Percentiles rank a stretch among this genome's conserved stretches.
These are phyloP conservation scores for Colletotrichum brevisporum DNA, from an alignment of 2,329 filamentous ascomycete genomes.

Conservation along the genomic window DNA sequence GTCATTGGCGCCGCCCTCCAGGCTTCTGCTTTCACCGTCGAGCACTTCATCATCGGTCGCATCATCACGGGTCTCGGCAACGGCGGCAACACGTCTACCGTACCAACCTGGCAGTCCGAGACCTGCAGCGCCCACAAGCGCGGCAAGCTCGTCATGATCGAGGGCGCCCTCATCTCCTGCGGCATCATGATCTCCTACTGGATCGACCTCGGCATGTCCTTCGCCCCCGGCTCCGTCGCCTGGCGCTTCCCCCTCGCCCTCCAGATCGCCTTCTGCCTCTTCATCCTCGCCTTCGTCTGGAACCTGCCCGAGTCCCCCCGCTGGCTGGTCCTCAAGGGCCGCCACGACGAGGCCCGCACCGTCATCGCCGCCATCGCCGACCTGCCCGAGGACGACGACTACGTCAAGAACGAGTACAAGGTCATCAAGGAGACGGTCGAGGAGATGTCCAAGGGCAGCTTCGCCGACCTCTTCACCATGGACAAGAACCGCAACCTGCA, in stretches of 20 bases:
- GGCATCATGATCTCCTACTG: constrained; percentile 73
- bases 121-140: constrained; percentile 70
- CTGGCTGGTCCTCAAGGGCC: constrained; percentile 56
- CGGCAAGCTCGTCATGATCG: constrained; percentile 73
- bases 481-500: constrained; percentile 69
- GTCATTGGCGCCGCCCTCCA: constrained; percentile 61
- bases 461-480: constrained; percentile 72
- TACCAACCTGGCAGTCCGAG: constrained; percentile 74
- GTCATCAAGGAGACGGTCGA: constrained; percentile 74
- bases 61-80: constrained; percentile 56
- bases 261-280: constrained; percentile 70
- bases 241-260: constrained; percentile 75
- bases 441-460: constrained; percentile 69
- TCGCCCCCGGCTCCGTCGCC: constrained; percentile 62
- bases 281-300: constrained; percentile 68
- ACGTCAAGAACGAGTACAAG: constrained; percentile 67
- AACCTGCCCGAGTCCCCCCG: constrained; percentile 68
- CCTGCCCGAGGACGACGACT: constrained; percentile 60
- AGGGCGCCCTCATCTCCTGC: constrained; percentile 70
- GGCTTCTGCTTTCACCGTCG: constrained; percentile 59
- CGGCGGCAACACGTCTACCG: constrained; percentile 59
- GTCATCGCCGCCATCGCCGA: constrained; percentile 59
- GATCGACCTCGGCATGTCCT: constrained; percentile 72
- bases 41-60: constrained; percentile 70
- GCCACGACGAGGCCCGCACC: constrained; percentile 58